Base-by-base conservation (phyloP, 1,284 basidiomycete genomes). In the Pseudozyma tsukubaensis region DNA sequence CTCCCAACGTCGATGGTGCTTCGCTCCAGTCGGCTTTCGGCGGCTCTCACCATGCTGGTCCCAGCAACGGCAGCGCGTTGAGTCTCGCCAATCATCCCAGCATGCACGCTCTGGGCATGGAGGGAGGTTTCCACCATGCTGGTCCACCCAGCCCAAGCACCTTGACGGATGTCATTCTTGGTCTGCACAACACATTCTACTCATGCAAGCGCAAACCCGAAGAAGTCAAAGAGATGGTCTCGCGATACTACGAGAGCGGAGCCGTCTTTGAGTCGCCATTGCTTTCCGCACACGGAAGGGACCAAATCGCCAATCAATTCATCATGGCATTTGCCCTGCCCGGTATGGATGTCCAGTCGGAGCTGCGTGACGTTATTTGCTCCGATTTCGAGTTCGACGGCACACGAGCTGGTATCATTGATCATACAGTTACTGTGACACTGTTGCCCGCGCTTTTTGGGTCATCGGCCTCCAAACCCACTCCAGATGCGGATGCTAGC, bases 381-480 rank as follows among this genome's bases (percentile, higher is more conserved):
- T 78, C 75, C 48, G 83, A 84, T 55, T 84, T 84, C 59, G 82
- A 83, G 52, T 84, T 84, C 50, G 80, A 84, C 45, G 82, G 83
- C 18, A 83, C 82, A 4, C 71, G 83, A 7, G 82, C 83, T 13
- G 83, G 83, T n/a, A 83, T 84, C 70, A 83, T 84, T 50, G 82
- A 84, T 63, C 83, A 84, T 39, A 84, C 83, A 24, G 62, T 84
- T 58, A 81, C 75, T 35, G 79, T 84, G 60, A 79, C 78, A 4
- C 62, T 84, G 40, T 60, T 84, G 21, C 83, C 83, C 8, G 64
- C 74, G 5, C 59, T 84, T 2, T 82, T 83, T 43, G 78, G 82
- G 32, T 66, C 70, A 0, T 48, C 54, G 5, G 9, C 56, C 1
- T 21, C 65, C 18, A 67, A 63, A 32, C 63, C 70, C 1, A 24